Conservation (phyloP, 139 green algal genomes). For the Raphidocelis subcapitata region DNA sequence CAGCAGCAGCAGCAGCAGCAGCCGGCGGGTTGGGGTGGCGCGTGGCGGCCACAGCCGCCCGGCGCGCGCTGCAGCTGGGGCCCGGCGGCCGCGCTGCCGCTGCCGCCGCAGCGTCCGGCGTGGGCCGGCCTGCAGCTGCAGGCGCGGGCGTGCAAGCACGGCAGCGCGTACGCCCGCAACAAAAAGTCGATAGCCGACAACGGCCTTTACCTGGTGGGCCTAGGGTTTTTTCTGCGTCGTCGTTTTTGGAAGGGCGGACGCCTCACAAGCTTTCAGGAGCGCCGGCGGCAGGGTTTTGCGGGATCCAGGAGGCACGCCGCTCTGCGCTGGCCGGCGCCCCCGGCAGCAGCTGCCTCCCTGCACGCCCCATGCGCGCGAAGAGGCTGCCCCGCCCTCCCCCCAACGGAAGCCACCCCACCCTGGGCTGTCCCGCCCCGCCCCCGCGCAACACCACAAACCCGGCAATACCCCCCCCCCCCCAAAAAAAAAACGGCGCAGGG, state of each 20-base stretch:
- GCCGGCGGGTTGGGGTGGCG: no score
- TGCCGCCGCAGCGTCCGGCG: no score
- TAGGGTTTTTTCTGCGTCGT: no score
- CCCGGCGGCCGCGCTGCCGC: no score
- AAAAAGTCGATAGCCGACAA: slow-evolving; percentile 23
- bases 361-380: not conserved
- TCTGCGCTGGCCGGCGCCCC: not conserved
- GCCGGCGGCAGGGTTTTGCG: not conserved
- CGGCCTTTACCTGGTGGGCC: slow-evolving; percentile 43
- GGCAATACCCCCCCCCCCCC: not conserved
- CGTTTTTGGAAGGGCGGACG: not conserved
- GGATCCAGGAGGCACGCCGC: not conserved
- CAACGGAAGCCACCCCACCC: not conserved
- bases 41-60: no score
- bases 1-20: no score
- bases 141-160: slow-evolving; percentile 1
- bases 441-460: not conserved
- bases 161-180: not conserved
- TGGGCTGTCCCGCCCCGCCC: not conserved
- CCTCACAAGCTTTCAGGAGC: not conserved
- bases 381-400: not conserved
- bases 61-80: no score
- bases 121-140: no score
- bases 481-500: slow-evolving; percentile 36
- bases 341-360: not conserved